Conservation (phyloP, 2,329 filamentous ascomycete genomes). For the Orbilia oligospora region DNA sequence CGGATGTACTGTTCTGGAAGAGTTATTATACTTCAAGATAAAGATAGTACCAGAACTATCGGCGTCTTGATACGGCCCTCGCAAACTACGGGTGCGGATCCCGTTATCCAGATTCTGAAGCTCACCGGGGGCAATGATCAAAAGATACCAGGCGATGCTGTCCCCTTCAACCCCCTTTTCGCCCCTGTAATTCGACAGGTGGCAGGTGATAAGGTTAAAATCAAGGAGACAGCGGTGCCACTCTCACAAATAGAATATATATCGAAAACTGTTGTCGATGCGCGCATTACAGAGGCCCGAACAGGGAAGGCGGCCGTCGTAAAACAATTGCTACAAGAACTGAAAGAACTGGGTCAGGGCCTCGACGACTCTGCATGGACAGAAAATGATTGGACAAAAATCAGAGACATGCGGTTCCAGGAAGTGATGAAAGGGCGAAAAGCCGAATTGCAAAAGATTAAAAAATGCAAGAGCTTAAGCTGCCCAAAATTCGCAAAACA, state of each 20-base stretch:
- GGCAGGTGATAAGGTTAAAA: conserved; percentile 76
- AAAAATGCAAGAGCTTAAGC: conserved; percentile 75
- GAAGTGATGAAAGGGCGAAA: conserved; percentile 82
- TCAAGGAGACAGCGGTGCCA: conserved; percentile 74
- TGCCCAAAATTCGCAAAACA: conserved; percentile 90
- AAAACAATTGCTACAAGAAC: conserved; percentile 76
- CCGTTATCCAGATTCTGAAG: conserved; percentile 61
- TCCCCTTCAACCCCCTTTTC: conserved; percentile 84
- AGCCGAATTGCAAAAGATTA: conserved; percentile 75
- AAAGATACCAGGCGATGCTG: conserved; percentile 63
- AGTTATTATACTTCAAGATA: conserved; percentile 81
- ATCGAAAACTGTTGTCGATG: conserved; percentile 76
- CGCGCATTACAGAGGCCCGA: conserved; percentile 68
- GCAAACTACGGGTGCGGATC: conserved; percentile 75
- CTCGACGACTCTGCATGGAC: conserved; percentile 85
- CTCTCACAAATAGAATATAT: conserved; percentile 87
- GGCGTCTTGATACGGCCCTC: conserved; percentile 66
- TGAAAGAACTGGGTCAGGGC: conserved; percentile 78
- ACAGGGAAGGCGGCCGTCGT: conserved; percentile 69
- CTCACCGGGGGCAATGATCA: conserved; percentile 61
- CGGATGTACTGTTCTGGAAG: conserved; percentile 82
- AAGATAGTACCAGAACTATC: conserved; percentile 61
- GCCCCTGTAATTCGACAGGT: conserved; percentile 77
- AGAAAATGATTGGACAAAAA: conserved; percentile 83
- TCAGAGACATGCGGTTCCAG: conserved; percentile 85